Evolutionary conservation across 2,329 filamentous ascomycete species (phyloP).

Genomic region (Decorospora gaudefroyi): DNA sequence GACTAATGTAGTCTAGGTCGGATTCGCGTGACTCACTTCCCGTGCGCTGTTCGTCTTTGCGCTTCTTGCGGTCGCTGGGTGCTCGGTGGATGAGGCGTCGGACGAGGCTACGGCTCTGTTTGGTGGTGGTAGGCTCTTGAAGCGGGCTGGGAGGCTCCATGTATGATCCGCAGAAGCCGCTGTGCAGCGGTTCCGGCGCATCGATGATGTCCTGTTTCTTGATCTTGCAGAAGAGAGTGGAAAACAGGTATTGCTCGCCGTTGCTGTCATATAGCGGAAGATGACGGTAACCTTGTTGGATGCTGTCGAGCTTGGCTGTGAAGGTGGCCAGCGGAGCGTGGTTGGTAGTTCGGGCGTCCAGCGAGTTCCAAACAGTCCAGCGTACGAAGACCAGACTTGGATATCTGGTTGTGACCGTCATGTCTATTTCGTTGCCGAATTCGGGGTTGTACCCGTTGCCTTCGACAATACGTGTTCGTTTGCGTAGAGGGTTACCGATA

Average conservation of each 20-base stretch:
- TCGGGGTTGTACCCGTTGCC: conserved; percentile 93
- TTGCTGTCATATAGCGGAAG: conserved; percentile 85
- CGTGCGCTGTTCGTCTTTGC: conserved; percentile 37
- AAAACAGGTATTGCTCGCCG: conserved; percentile 92
- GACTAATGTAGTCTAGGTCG: conserved; percentile 40
- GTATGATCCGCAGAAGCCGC: conserved; percentile 32
- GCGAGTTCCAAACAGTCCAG: conserved; percentile 87
- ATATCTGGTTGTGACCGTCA: conserved; percentile 89
- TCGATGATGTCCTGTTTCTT: conserved; percentile 62
- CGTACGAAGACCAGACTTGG: conserved; percentile 92
- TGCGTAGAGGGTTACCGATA: conserved; percentile 72
- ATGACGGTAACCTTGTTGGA: conserved; percentile 91
- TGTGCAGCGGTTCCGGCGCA: conserved; percentile 37
- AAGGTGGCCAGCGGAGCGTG: conserved; percentile 77
- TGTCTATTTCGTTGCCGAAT: conserved; percentile 78
- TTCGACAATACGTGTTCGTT: conserved; percentile 76
- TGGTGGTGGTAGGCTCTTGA: conserved; percentile 41
- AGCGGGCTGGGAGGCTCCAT: conserved; percentile 36
- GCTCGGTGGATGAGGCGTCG: conserved; percentile 51
- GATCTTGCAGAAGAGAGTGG: conserved; percentile 89
- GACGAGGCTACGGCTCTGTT: conserved; percentile 45
- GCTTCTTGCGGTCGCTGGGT: conserved; percentile 50
- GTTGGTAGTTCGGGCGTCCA: conserved; percentile 71
- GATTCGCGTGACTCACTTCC: conserved; percentile 42
- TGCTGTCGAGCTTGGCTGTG: conserved; percentile 85